phyloP scores from a whole-genome alignment of 345 rosid species.

The Garcia nutans region DNA sequence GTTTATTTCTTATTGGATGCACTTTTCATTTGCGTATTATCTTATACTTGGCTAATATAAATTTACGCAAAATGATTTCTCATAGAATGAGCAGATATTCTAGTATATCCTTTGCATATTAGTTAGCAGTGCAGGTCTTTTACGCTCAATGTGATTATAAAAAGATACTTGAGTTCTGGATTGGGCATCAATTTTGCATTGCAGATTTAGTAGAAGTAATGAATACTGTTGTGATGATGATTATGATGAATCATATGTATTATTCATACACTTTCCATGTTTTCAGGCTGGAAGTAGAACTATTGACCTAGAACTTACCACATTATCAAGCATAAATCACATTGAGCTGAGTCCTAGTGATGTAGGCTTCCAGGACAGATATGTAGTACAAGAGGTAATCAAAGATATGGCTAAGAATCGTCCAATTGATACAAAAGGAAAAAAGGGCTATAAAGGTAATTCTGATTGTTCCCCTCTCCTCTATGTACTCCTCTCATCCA shows the following conservation, averaged over 20 bases:
- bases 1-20: not conserved
- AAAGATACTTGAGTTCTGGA: not conserved
- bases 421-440: conserved; percentile 86
- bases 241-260: not conserved
- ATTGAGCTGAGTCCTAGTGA: conserved; percentile 95
- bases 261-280: not conserved
- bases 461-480: conserved; percentile 1
- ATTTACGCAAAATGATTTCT: not conserved
- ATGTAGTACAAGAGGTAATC: conserved; percentile 88
- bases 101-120: no score
- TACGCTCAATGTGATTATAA: not conserved
- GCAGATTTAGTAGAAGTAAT: not conserved
- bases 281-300: conserved; percentile 89
- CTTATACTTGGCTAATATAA: not conserved
- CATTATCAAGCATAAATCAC: conserved; percentile 79
- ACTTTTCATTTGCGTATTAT: not conserved
- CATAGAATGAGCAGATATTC: not conserved
- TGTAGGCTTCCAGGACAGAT: conserved; percentile 97
- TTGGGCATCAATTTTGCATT: not conserved
- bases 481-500: not conserved
- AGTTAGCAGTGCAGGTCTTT: no score
- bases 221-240: not conserved
- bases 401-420: conserved; percentile 98
- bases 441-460: conserved; percentile 79
- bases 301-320: conserved; percentile 84